Conservation (phyloP, 441 rosid species). For the Rhodomyrtus psidioides region DNA sequence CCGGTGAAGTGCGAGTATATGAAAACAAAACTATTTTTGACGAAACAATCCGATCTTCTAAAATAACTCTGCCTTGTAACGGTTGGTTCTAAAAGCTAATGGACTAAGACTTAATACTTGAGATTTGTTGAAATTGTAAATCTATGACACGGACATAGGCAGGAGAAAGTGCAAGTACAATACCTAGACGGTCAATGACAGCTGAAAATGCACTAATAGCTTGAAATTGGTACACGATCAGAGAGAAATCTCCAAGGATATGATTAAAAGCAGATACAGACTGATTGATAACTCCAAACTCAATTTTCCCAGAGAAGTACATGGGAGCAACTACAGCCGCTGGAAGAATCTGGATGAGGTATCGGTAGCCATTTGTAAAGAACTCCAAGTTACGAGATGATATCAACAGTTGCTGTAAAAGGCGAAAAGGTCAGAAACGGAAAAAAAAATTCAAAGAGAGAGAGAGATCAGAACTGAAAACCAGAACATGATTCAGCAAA, state of each 20-base stretch:
- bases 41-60: not conserved
- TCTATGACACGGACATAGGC: not conserved
- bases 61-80: not conserved
- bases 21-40: not conserved
- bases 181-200: slow-evolving; percentile 93
- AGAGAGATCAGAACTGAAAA: not conserved
- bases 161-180: not conserved
- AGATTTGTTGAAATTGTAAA: not conserved
- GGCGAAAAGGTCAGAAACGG: not conserved
- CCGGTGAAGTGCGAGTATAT: not conserved
- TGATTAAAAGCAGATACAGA: slow-evolving; percentile 96
- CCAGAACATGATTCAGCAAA: not conserved
- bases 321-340: slow-evolving; percentile 98
- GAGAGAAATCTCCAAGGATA: slow-evolving; percentile 92
- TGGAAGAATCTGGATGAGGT: slow-evolving; percentile 95
- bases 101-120: not conserved
- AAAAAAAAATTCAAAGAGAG: not conserved
- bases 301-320: slow-evolving; percentile 96
- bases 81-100: not conserved
- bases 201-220: slow-evolving; percentile 96
- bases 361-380: slow-evolving; percentile 92
- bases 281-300: slow-evolving; percentile 97
- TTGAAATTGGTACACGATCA: slow-evolving; percentile 91
- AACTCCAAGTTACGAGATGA: slow-evolving; percentile 94
- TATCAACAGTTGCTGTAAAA: slow-evolving; percentile 72